Evolutionary conservation across 345 rosid species (phyloP).

Genomic region (Cardamine occulta): DNA sequence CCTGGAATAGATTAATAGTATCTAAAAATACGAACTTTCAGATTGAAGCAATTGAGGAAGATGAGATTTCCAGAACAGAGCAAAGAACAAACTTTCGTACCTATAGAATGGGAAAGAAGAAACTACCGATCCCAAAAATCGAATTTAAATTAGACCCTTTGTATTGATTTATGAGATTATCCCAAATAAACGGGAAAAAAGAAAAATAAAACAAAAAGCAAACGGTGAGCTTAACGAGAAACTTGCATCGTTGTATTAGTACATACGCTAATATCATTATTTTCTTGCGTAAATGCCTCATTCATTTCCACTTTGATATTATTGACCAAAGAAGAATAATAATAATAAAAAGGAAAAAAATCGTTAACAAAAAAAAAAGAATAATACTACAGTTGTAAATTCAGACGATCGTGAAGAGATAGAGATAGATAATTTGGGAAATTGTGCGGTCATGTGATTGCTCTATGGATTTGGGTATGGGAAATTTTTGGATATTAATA

Average conservation of each 20-base stretch:
- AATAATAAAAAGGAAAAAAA: not conserved
- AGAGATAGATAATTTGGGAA: conserved; percentile 20
- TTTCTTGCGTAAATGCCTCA: conserved; percentile 5
- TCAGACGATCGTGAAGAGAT: not conserved
- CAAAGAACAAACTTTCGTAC: conserved; percentile 30
- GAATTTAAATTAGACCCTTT: conserved; percentile 9
- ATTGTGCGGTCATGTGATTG: conserved; percentile 40
- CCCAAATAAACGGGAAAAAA: not conserved
- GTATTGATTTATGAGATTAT: not conserved
- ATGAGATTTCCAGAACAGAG: not conserved
- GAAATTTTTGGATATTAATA: conserved; percentile 3
- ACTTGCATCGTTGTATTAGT: conserved; percentile 14
- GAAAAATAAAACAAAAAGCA: not conserved
- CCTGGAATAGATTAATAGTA: not conserved
- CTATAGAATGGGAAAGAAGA: conserved; percentile 5
- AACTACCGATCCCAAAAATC: conserved; percentile 13
- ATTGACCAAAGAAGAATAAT: not conserved
- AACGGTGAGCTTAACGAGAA: conserved; percentile 17
- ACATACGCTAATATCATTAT: not conserved
- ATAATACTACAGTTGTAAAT: not conserved
- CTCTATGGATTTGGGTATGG: conserved; percentile 25
- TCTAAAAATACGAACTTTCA: conserved; percentile 13
- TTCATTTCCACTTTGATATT: not conserved
- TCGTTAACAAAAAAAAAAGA: not conserved
- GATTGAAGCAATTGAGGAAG: not conserved